Evolutionary conservation across 352 stramenopile genomes (phyloP).

Genomic region (Pythium plurisporium): DNA sequence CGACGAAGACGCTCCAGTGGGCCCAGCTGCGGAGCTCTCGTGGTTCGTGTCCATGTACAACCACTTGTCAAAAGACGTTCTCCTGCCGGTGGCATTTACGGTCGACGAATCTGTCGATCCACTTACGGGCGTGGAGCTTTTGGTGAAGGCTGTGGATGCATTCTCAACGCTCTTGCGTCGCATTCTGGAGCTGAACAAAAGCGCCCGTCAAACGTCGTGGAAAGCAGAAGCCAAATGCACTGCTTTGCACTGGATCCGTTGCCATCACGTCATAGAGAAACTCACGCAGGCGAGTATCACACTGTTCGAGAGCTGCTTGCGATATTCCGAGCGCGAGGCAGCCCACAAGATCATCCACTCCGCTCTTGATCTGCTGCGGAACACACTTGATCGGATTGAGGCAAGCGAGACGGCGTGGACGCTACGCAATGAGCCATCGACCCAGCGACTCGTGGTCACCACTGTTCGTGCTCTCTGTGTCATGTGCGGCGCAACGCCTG

Average conservation of each 20-base stretch:
- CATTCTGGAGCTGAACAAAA: neutral
- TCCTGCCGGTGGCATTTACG: neutral
- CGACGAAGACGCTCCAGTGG: constrained; percentile 1
- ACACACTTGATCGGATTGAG: neutral
- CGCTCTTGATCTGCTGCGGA: neutral
- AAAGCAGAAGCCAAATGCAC: neutral
- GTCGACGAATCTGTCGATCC: neutral
- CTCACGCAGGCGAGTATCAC: neutral
- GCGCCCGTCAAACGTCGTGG: neutral
- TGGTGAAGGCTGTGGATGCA: neutral
- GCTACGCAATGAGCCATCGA: neutral
- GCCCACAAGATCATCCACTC: neutral
- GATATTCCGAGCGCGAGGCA: neutral
- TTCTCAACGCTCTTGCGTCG: neutral
- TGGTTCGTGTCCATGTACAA: neutral
- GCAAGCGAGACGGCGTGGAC: neutral
- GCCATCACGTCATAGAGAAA: neutral
- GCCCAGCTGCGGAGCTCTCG: constrained; percentile 1
- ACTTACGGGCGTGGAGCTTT: neutral
- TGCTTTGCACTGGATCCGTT: neutral
- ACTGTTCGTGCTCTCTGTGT: neutral
- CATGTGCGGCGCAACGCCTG: neutral
- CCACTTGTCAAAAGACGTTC: neutral
- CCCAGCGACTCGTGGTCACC: neutral
- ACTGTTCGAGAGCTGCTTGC: constrained; percentile 2